Base-by-base conservation (phyloP, 2,329 filamentous ascomycete species). In the Teratosphaeriaceae sp. region DNA sequence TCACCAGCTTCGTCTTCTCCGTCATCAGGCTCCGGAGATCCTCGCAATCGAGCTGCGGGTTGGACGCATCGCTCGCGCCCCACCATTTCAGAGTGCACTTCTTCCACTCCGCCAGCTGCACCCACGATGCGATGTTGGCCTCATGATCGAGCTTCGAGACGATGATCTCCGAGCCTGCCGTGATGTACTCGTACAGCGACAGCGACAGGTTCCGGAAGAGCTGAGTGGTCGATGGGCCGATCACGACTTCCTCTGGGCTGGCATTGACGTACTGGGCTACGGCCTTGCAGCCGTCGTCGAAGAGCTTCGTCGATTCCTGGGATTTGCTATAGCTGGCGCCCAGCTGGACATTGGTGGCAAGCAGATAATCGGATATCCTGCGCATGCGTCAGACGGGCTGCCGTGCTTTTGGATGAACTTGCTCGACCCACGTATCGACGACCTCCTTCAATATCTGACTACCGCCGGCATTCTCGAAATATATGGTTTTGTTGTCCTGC, bases 401-500 rank as follows among this genome's bases (percentile, higher is more conserved):
- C 13, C 24, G n/a, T 26, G 16, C 15, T 27, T 16, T 24, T 6
- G 16, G 18, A 15, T 9, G 18, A 19, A 5, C n/a, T 39, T 39
- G 37, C 16, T 23, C 33, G 37, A 64, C 73, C 65, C 60, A 84
- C 80, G 76, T 74, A 43, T 84, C 75, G 45, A 83, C 79, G 13
- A 86, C 85, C 13, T 73, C 69, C 20, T 75, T 76, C 3, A 89
- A 66, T 1, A 78, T 73, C 56, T 89, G 85, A 57, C 60, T 76
- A 27, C 85, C 85, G 15, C 85, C 85, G 9, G 84, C 85, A 58
- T 89, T 89, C 58, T 90, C 85, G 51, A 89, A 76, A 60, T 77
- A 88, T 38, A 88, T 72, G 56, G 88, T 83, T 36, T 79, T 69
- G 46, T n/a, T n/a, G n/a, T n/a, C n/a, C n/a, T 79, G 72, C 30